Base-by-base conservation (phyloP, 1,284 basidiomycete genomes). In the Melampsora occidentalis region DNA sequence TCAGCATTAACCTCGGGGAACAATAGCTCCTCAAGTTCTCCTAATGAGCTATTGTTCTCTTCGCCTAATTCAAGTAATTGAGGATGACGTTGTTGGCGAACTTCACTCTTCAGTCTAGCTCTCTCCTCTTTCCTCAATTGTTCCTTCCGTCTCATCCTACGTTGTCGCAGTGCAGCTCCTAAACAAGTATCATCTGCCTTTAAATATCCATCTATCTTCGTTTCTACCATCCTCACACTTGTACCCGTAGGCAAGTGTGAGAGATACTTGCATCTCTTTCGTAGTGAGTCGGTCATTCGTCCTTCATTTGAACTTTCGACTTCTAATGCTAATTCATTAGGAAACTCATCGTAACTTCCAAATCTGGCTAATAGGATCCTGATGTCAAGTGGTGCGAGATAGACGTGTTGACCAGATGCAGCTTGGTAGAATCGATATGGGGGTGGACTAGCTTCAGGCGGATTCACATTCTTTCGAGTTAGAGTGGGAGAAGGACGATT, bases 361-460 rank as follows among this genome's bases (percentile, higher is more conserved):
- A 90, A 97, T 82, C 95, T 90, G 14, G 92, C 88, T 20, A 94
- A 86, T 18, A 99, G 87, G 76, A 97, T 94, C 84, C 91, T 91
- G 84, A 96, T 97, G 83, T 99, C 96, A 53, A 99, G 87, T 1
- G 96, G 95, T 81, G 97, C 94, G 18, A 99, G 87, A 85, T 92
- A 99, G 80, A 98, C 88, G 22, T 93, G 91, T 78, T 93, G 87
- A 20, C 96, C 97, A 2, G 92, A 92, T 0, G 93, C 89, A 14
- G 94, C 92, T 84, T 99, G 97, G 83, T 97, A 99, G 84, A 93
- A 99, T 81, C 91, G 93, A 84, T 97, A 98, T 12, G 81, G 31
- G 10, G 53, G 80, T 0, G 81, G 79, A 1, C 77, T 77, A 31
- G 78, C 80, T 62, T 80, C 78, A 12, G 81, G 81, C 12, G 81